Conservation (phyloP, 2,329 filamentous ascomycete species). For the Aureobasidium sp. region DNA sequence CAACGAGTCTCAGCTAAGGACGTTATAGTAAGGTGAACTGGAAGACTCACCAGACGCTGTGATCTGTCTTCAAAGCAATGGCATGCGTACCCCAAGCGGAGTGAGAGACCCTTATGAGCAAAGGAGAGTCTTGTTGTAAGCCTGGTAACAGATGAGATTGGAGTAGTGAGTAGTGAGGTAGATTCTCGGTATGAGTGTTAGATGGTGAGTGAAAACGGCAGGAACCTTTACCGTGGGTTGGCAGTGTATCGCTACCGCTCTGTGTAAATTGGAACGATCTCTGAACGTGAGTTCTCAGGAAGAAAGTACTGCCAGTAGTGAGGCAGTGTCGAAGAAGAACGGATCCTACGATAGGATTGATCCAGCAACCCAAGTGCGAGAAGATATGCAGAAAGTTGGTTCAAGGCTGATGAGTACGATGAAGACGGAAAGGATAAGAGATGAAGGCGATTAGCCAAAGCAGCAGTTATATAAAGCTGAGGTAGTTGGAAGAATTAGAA, state of each 20-base stretch:
- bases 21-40: background rate
- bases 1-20: background rate
- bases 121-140: background rate
- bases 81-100: background rate
- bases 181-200: background rate
- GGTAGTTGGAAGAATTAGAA: background rate
- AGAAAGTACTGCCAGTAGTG: too few species aligned
- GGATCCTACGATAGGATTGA: background rate
- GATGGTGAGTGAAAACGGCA: background rate
- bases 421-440: background rate
- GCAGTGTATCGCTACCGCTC: background rate
- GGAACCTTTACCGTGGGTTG: background rate
- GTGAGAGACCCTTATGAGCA: background rate
- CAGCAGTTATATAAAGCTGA: too few species aligned
- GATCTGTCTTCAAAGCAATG: background rate
- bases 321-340: background rate
- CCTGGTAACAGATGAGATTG: background rate
- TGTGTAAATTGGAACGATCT: too few species aligned
- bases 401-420: too few species aligned
- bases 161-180: background rate
- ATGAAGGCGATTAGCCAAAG: too few species aligned
- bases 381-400: background rate
- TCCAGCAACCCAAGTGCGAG: too few species aligned
- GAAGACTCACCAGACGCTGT: background rate
- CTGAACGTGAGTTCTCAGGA: background rate